Percentiles rank a stretch among this genome's conserved stretches.
Evolutionary conservation across 2,329 filamentous ascomycete genomes (phyloP).

Genomic region (Botryotinia calthae): DNA sequence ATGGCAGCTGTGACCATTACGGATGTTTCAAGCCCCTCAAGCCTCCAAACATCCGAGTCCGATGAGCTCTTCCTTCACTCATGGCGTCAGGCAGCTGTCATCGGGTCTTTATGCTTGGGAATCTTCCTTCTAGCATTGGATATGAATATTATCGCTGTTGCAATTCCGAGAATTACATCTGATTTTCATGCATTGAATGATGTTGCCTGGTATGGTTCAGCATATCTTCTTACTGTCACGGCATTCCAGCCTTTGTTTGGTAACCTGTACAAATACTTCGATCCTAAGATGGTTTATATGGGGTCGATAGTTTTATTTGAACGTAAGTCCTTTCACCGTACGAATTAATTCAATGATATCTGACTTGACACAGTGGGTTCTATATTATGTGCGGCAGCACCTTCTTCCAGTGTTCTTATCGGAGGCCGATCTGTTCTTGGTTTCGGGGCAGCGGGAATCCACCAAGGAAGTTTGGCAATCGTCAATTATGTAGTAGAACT

Average conservation of each 20-base stretch:
- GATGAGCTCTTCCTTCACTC: conserved; percentile 5
- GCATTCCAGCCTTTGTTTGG: conserved; percentile 22
- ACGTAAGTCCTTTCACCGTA: not conserved
- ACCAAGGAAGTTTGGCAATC: conserved; percentile 48
- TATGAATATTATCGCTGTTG: conserved; percentile 27
- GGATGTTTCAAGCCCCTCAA: not conserved
- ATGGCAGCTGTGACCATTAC: not conserved
- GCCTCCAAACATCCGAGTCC: not conserved
- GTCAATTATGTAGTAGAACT: conserved; percentile 46
- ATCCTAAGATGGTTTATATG: conserved; percentile 15
- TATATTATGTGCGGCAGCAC: conserved; percentile 46
- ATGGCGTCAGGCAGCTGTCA: conserved; percentile 8
- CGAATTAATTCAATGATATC: not conserved
- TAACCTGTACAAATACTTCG: conserved; percentile 30
- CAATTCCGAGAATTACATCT: conserved; percentile 53
- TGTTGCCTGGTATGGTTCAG: conserved; percentile 43
- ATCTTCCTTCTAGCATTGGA: conserved; percentile 10
- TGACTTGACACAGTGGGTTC: conserved; percentile 40
- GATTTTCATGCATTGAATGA: conserved; percentile 42
- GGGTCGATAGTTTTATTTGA: conserved; percentile 20
- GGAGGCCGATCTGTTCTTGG: conserved; percentile 50
- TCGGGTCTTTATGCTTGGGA: conserved; percentile 7
- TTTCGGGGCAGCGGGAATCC: conserved; percentile 48
- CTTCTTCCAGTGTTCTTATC: conserved; percentile 46
- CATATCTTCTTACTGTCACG: conserved; percentile 43